Base-by-base conservation (phyloP, 306 rosid species). In the Corylus heterophylla region DNA sequence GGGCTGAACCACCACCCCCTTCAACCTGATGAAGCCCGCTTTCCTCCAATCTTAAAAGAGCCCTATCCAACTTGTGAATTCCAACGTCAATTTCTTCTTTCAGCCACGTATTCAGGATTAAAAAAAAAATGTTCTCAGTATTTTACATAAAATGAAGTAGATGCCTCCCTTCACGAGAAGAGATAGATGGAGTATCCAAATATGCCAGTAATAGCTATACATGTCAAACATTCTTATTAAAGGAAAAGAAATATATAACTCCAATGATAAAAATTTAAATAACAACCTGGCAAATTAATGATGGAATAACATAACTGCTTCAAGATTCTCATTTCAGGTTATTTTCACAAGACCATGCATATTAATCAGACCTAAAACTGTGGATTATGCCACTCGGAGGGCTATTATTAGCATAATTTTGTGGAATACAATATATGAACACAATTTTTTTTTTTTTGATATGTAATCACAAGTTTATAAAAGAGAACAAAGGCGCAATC, bases 361-460 rank as follows among this genome's bases (percentile, higher is more conserved):
- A 42, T 42, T 42, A 42, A 42, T 42, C 45, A 42, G 7, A 39
- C 44, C 4, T 39, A 39, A 39, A 39, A 39, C 6, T 39, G 44
- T 39, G 37, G 48, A 17, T 8, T 20, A 7, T 64, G 42, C 70
- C 45, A 64, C 44, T 62, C 35, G 22, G 22, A 64, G n/a, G 70
- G 14, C 44, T 20, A 37, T 37, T 64, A 6, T 37, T 64, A 6
- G 70, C 12, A 35, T 35, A 64, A 42, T 42, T 42, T 42, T 42
- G 45, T 42, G 45, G 45, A 42, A 42, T 42, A 35, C 8, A 8
- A 31, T 14, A 14, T 25, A 71, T 48, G 56, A 55, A 77, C 35
- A 42, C 37, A 20, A 17, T 42, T 22, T 22, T 37, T 64, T 66
- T 73, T 76, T 29, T 27, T 20, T 47, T 44, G 81, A 76, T 39